Base-by-base conservation (phyloP, 805 yeast genomes). In the Grigorovia humatica region DNA sequence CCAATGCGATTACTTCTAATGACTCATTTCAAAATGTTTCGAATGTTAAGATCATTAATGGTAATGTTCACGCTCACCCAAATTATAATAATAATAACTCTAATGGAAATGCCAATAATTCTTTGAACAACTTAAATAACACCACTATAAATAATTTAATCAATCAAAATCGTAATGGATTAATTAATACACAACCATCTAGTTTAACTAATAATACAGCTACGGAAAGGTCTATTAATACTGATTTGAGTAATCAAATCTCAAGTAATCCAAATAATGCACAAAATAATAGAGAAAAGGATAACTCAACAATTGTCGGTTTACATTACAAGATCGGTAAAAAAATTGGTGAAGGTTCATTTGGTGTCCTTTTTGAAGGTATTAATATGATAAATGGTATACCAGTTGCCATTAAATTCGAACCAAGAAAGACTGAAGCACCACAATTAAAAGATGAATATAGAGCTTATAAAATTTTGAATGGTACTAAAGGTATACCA, bases 291-390 rank as follows among this genome's bases (percentile, higher is more conserved):
- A 29, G 43, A n/a, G 38, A 35, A 17, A 41, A 51, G 27, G 57
- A 55, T 42, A 53, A 52, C 41, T 55, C 57, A 5, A 55, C 57
- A 2, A 72, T 74, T 46, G 96, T 93, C 46, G 99, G 99, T 23
- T 82, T 91, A 55, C 99, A 93, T 74, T 93, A 90, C 72, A 85
- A 89, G 60, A 93, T 93, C 52, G 99, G 98, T 53, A 91, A 90
- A 69, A 93, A 93, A 72, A 90, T 93, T 55, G 99, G 99, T 52
- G 98, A 93, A 71, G 99, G 99, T 45, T 91, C 98, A 4, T 93
- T 93, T 69, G 99, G 99, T 52, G 96, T 93, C 50, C 85, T 93
- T 54, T 93, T 93, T 67, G 98, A 93, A 72, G 99, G 99, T 56
- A 80, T 88, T 44, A 91, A 93, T 67, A 77, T 93, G 65, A 81